Conservation (phyloP, 2,329 filamentous ascomycete genomes). For the Colletotrichum gloeosporioides region DNA sequence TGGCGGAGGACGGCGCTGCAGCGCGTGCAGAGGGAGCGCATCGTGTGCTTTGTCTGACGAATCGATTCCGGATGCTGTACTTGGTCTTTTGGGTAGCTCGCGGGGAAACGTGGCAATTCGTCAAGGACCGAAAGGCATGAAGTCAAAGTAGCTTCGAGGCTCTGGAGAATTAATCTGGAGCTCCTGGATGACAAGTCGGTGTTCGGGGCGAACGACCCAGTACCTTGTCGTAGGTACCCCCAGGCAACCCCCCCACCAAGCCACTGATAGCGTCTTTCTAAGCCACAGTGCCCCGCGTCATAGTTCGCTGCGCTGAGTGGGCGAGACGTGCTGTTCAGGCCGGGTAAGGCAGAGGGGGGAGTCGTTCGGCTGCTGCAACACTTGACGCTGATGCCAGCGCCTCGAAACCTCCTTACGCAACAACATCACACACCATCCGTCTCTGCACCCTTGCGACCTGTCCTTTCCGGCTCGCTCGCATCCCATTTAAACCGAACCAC, state of each 20-base stretch:
- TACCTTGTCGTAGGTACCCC: background rate
- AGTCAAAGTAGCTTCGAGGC: background rate
- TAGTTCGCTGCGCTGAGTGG: background rate
- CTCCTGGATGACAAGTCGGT: background rate
- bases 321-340: background rate
- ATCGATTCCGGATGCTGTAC: background rate
- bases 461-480: background rate
- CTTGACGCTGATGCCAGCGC: slow-evolving; percentile 6
- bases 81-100: background rate
- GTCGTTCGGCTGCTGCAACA: slow-evolving; percentile 12
- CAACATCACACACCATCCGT: background rate
- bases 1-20: background rate
- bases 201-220: background rate
- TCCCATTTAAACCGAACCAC: background rate
- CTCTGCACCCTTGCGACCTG: background rate
- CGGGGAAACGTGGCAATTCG: background rate
- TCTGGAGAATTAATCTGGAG: slow-evolving; percentile 1
- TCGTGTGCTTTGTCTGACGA: background rate
- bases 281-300: slow-evolving; percentile 21
- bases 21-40: slow-evolving; percentile 5
- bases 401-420: background rate
- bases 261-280: background rate
- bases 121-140: background rate
- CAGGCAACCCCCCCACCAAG: background rate
- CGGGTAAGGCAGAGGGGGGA: background rate